A percentile compares a stretch with the other conserved stretches of the same genome.
Conservation (phyloP, 2,329 filamentous ascomycete species). For the Monosporascus sp. region DNA sequence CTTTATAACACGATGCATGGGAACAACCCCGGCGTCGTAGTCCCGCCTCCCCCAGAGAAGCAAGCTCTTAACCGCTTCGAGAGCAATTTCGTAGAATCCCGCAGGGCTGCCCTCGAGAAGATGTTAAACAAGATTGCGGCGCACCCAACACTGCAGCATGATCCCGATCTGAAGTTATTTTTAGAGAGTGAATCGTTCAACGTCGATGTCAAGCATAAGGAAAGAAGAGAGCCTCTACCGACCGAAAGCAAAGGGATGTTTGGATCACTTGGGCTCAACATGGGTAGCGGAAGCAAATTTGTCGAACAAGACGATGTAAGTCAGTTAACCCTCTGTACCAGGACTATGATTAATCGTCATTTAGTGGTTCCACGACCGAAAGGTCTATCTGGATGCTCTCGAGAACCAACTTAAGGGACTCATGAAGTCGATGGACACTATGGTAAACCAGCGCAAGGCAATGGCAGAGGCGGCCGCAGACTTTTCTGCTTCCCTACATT, state of each 20-base stretch:
- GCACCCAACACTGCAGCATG: constrained; percentile 86
- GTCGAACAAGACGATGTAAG: constrained; percentile 93
- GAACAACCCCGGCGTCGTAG: constrained; percentile 91
- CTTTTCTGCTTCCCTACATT: constrained; percentile 88
- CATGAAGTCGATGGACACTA: constrained; percentile 88
- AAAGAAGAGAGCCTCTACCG: constrained; percentile 79
- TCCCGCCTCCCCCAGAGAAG: constrained; percentile 95
- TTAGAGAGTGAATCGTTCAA: constrained; percentile 95
- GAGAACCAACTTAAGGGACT: constrained; percentile 87
- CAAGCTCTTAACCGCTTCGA: constrained; percentile 96
- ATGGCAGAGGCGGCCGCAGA: constrained; percentile 91
- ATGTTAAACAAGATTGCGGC: constrained; percentile 96
- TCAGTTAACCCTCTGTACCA: constrained; percentile 10
- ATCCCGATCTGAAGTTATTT: constrained; percentile 91
- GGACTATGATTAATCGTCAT: constrained; percentile 9
- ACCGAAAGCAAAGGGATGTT: constrained; percentile 92
- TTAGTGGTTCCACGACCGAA: constrained; percentile 96
- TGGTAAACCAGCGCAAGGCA: constrained; percentile 86
- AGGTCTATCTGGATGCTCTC: constrained; percentile 87
- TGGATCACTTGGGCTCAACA: constrained; percentile 72
- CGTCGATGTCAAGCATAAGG: constrained; percentile 95
- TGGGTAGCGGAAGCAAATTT: constrained; percentile 79
- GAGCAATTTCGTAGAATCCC: constrained; percentile 90
- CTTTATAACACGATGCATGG: constrained; percentile 90
- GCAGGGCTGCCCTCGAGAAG: constrained; percentile 85